phyloP scores from a whole-genome alignment of 1,284 basidiomycete species.

The Papiliotrema nemorosa region DNA sequence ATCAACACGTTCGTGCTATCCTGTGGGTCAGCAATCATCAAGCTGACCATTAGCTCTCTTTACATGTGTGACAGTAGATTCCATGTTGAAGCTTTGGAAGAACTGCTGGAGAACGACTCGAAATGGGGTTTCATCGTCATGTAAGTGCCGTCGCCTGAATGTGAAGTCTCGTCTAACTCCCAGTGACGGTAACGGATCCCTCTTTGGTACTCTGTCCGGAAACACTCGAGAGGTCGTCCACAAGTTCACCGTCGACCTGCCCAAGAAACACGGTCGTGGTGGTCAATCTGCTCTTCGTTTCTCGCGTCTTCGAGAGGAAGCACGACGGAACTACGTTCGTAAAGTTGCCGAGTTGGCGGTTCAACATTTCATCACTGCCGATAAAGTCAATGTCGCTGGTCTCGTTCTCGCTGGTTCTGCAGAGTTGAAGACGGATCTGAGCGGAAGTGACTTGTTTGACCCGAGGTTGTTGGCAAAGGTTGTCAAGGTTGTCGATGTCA shows the following conservation, averaged over 20 bases:
- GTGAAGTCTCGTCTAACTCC: neutral
- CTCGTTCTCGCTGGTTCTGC: constrained; percentile 96
- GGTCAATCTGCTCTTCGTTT: constrained; percentile 99
- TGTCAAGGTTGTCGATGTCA: constrained; percentile 97
- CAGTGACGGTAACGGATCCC: constrained; percentile 50
- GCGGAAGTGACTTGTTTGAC: constrained; percentile 96
- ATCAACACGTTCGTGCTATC: constrained; percentile 81
- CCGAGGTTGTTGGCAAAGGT: constrained; percentile 79
- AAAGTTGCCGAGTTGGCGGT: constrained; percentile 97
- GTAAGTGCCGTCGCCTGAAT: constrained; percentile 62
- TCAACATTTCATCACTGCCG: constrained; percentile 96
- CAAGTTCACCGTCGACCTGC: constrained; percentile 98
- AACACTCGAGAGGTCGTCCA: constrained; percentile 97
- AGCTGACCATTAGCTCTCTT: constrained; percentile 62
- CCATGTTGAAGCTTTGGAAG: constrained; percentile 95
- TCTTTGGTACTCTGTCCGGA: constrained; percentile 93
- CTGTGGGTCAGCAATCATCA: neutral
- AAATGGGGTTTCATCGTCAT: constrained; percentile 99
- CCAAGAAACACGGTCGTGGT: constrained; percentile 99
- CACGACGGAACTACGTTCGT: constrained; percentile 98
- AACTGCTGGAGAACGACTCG: constrained; percentile 94
- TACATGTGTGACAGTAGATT: constrained; percentile 99
- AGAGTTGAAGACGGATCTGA: constrained; percentile 98
- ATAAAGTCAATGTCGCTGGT: constrained; percentile 97
- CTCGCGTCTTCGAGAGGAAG: constrained; percentile 98